Evolutionary conservation across 805 yeast genomes (phyloP).

Genomic region (Sugiyamaella smithiae): DNA sequence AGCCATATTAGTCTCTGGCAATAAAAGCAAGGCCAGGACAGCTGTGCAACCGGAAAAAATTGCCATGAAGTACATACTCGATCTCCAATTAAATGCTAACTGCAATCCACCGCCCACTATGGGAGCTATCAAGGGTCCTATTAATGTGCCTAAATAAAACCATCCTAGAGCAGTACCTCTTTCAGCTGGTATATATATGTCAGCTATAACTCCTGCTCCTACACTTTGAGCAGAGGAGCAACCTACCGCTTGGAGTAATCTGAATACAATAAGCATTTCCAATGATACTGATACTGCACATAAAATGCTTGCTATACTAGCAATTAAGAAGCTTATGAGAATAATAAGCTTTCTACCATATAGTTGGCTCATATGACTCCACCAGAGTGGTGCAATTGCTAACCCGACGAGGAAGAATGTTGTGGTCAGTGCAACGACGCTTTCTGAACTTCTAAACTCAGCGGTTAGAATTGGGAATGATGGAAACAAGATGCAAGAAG

Average conservation of each 20-base stretch:
- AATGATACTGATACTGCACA: constrained; percentile 1
- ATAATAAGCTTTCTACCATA: not conserved
- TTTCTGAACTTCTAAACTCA: not conserved
- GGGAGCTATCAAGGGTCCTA: constrained; percentile 4
- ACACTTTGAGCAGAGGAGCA: constrained; percentile 8
- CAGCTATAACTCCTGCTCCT: constrained; percentile 4
- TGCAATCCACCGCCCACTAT: constrained; percentile 2
- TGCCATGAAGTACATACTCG: constrained; percentile 6
- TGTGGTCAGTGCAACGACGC: constrained; percentile 3
- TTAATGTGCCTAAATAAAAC: constrained; percentile 4
- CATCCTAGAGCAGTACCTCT: constrained; percentile 6
- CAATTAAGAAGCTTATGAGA: not conserved
- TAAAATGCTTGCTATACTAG: not conserved
- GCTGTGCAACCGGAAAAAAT: not conserved
- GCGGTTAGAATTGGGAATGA: constrained; percentile 4
- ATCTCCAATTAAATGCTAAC: not conserved
- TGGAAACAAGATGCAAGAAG: constrained; percentile 5
- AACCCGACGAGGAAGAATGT: constrained; percentile 3
- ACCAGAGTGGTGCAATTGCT: constrained; percentile 7
- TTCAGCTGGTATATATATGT: constrained; percentile 1
- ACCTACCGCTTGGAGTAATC: constrained; percentile 3
- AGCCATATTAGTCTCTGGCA: not conserved
- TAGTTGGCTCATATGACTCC: constrained; percentile 4
- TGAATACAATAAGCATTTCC: constrained; percentile 3
- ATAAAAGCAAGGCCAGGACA: not conserved